phyloP scores from a whole-genome alignment of 2,329 filamentous ascomycete species.

The Fusarium equiseti region DNA sequence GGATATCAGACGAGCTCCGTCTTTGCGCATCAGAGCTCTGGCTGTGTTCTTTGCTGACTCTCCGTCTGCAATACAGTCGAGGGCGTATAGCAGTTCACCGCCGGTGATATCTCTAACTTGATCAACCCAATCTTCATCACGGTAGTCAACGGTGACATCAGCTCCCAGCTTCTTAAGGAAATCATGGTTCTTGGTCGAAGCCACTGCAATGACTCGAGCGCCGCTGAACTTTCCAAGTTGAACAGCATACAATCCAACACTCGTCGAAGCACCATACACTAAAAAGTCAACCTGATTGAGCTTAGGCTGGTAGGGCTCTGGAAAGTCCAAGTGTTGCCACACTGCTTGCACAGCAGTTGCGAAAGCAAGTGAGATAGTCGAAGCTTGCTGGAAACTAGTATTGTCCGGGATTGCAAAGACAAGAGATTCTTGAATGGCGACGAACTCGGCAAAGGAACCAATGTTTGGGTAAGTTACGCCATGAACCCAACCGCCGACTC shows the following conservation, averaged over 20 bases:
- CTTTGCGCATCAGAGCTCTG: accelerated
- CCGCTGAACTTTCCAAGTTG: slow-evolving; percentile 9
- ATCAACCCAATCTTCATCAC: not conserved
- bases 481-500: slow-evolving; percentile 18
- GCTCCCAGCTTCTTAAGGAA: not conserved
- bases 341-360: slow-evolving; percentile 13
- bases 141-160: slow-evolving; percentile 5
- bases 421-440: slow-evolving; percentile 3
- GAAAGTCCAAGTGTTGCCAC: not conserved
- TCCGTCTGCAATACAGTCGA: slow-evolving; percentile 8
- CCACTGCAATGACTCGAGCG: slow-evolving; percentile 8
- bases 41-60: not conserved
- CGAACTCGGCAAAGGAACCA: slow-evolving; percentile 7
- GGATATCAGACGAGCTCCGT: not conserved
- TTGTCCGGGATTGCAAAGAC: slow-evolving; percentile 5
- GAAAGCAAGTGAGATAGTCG: slow-evolving; percentile 14
- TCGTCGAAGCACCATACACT: slow-evolving; percentile 17
- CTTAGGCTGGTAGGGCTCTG: not conserved
- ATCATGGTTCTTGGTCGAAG: slow-evolving; percentile 1
- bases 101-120: not conserved
- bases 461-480: not conserved
- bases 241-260: slow-evolving; percentile 15
- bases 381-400: slow-evolving; percentile 8
- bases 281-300: not conserved
- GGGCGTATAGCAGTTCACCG: not conserved